Evolutionary conservation across 164 flowering plant species (phyloP).

Genomic region (Kingdonia uniflora): DNA sequence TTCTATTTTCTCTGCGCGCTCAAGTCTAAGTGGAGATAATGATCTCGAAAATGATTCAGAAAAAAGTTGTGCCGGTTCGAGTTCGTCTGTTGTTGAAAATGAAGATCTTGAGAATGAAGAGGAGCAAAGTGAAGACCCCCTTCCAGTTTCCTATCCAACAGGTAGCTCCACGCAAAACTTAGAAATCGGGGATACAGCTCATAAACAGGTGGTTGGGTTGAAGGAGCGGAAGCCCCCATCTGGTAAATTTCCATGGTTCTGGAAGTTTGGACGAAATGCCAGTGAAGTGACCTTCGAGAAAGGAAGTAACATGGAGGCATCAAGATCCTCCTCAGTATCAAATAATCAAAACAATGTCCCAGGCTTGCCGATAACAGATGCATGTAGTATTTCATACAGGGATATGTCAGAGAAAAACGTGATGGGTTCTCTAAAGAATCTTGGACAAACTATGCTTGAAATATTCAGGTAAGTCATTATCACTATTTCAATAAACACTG

Average conservation of each 20-base stretch:
- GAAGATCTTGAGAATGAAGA: constrained; percentile 21
- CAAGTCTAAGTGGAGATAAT: constrained; percentile 33
- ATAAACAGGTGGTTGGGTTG: constrained; percentile 15
- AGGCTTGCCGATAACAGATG: constrained; percentile 11
- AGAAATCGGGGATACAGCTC: constrained; percentile 13
- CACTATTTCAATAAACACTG: too few species aligned
- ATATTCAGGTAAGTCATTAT: constrained; percentile 67
- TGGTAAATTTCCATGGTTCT: constrained; percentile 78
- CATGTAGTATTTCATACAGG: constrained; percentile 2
- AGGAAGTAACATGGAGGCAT: constrained; percentile 15
- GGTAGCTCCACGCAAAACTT: constrained; percentile 14
- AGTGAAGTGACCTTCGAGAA: constrained; percentile 47
- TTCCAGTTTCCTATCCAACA: constrained; percentile 28
- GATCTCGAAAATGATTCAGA: constrained; percentile 51
- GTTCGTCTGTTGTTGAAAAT: constrained; percentile 35
- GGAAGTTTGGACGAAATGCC: constrained; percentile 64
- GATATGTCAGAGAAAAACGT: constrained; percentile 54
- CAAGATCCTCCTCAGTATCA: constrained; percentile 7
- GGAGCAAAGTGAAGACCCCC: constrained; percentile 26
- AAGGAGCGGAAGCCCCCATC: constrained; percentile 51
- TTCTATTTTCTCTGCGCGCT: constrained; percentile 47
- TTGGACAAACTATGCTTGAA: constrained; percentile 95
- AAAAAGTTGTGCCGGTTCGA: constrained; percentile 62
- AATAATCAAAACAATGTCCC: constrained; percentile 8
- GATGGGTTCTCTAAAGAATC: constrained; percentile 53